Evolutionary conservation across 176 grass and related monocot genomes (phyloP), one percentile per base, ranked within the genome.

Genomic region (Luzula sylvatica): DNA sequence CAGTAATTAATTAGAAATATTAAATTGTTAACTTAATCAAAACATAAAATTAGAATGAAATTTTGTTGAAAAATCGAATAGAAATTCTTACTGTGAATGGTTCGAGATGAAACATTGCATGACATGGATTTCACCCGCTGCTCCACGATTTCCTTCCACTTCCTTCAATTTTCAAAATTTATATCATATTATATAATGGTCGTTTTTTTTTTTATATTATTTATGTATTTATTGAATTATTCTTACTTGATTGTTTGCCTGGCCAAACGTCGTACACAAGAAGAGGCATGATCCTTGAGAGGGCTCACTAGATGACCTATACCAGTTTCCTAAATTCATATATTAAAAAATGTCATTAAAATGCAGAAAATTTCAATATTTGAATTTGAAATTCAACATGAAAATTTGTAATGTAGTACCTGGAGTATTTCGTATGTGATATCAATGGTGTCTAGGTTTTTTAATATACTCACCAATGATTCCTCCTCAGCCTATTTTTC

Each of bases 111-210:
- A 12, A 62, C 38, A 12, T 50, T 55, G 0, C 46, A 32, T 19
- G 80, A 78, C 48, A 68, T 88, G 66, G 59, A 65, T 56, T 76
- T 70, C 76, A 81, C 70, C 75, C 75, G 83, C 17, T 75, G 68
- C 4, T 83, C 79, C 22, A 88, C 70, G 11, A 85, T 64, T 38
- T 81, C 65, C 57, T 95, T 95, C 89, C 89, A 95, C 65, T 88
- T 95, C 53, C 89, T 95, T 38, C 43, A 73, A 71, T 50, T 53
- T 35, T 9, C 30, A 35, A 35, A 35, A 7, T 19, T 6, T 4
- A 12, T 39, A 28, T 5, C 65, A 51, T 11, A 22, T 20, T 23
- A 13, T 19, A 26, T 2, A 35, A 35, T 7, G 9, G 8, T 1
- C 5, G 9, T 11, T 44, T 41, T 45, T n/a, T n/a, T 45, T 2